Evolutionary conservation across 768 basidiomycete species (phyloP).

Genomic region (Calocybe cyanea): DNA sequence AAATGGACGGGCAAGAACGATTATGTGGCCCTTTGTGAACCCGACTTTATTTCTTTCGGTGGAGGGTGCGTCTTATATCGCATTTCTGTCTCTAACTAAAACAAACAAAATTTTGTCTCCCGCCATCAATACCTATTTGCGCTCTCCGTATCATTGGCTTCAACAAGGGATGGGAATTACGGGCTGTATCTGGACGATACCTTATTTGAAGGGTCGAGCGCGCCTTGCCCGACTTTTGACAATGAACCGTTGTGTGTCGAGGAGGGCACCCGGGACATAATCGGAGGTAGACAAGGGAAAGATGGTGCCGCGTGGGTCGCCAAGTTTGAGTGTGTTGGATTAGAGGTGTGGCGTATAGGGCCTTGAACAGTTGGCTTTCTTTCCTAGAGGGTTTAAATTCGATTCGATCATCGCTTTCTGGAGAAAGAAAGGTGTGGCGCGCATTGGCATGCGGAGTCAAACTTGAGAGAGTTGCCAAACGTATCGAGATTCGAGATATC

Average conservation of each 20-base stretch:
- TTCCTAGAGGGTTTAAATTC: too few relatives aligned
- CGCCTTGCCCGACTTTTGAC: slow-evolving; percentile 79
- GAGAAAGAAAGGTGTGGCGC: too few relatives aligned
- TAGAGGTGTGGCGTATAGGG: slow-evolving; percentile 89
- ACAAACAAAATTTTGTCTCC: not conserved
- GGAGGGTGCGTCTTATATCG: slow-evolving; percentile 66
- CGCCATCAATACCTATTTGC: too few relatives aligned
- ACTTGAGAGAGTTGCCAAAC: too few relatives aligned
- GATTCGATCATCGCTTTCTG: too few relatives aligned
- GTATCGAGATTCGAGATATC: too few relatives aligned
- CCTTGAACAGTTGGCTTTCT: too few relatives aligned
- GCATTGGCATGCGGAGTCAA: too few relatives aligned
- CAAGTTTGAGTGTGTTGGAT: slow-evolving; percentile 85
- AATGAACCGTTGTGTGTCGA: slow-evolving; percentile 78
- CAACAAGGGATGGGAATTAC: slow-evolving; percentile 77
- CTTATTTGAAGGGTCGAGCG: slow-evolving; percentile 80
- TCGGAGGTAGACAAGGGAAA: too few relatives aligned
- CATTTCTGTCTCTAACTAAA: slow-evolving; percentile 1
- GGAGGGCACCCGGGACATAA: too few relatives aligned
- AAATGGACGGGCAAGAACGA: slow-evolving; percentile 87
- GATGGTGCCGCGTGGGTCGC: slow-evolving; percentile 28
- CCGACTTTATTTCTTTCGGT: slow-evolving; percentile 79
- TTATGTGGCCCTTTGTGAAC: slow-evolving; percentile 85
- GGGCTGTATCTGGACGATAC: slow-evolving; percentile 85
- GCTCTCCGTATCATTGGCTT: too few relatives aligned